Conservation (phyloP, 305 asterid species). For the Solanum hybrid region DNA sequence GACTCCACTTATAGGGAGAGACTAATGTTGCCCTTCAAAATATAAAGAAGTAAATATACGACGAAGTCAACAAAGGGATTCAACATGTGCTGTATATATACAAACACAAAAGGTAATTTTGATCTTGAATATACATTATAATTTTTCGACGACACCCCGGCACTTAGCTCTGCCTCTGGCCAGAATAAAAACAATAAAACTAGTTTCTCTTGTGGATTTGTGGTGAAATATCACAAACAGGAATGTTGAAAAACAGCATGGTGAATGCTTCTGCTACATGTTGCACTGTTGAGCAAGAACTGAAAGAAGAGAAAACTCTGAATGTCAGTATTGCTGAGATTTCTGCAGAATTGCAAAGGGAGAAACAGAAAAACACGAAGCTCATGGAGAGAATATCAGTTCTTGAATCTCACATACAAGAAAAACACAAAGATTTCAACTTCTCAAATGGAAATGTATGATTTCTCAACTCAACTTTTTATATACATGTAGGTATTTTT, state of each 20-base stretch:
- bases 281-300: background rate
- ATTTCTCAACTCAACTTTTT: background rate
- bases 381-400: conserved; percentile 13
- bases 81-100: background rate
- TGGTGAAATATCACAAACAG: conserved; percentile 10
- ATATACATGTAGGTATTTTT: background rate
- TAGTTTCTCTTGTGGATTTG: background rate
- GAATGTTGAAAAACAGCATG: conserved; percentile 4
- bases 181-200: background rate
- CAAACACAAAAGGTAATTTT: background rate
- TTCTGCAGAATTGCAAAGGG: conserved; percentile 20
- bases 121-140: background rate
- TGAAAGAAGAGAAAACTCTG: conserved; percentile 1
- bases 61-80: background rate
- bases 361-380: conserved; percentile 13
- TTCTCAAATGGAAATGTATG: background rate
- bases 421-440: background rate
- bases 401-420: conserved; percentile 12
- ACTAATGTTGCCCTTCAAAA: background rate
- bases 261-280: conserved; percentile 9
- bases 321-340: conserved; percentile 7
- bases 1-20: background rate
- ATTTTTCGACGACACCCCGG: background rate
- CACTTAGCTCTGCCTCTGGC: background rate
- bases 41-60: background rate